phyloP scores from a whole-genome alignment of 208 protist species.

The Crithidia brevicula region DNA sequence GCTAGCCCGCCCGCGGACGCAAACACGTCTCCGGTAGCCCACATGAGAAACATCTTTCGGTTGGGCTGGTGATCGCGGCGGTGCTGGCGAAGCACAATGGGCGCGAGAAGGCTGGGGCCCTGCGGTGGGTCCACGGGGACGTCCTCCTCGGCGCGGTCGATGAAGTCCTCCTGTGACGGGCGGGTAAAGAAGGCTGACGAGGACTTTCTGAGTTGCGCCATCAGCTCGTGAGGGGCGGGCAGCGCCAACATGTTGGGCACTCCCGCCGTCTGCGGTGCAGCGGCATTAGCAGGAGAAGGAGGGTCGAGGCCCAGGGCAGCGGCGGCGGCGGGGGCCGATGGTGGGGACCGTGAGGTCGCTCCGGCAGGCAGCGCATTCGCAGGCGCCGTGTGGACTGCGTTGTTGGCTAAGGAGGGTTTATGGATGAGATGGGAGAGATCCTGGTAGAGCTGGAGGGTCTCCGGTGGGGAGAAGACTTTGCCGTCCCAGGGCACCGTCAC shows the following conservation, averaged over 20 bases:
- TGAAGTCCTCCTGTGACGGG: conserved; percentile 70
- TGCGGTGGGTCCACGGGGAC: conserved; percentile 67
- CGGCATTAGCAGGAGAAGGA: background rate
- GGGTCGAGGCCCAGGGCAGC: background rate
- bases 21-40: conserved; percentile 49
- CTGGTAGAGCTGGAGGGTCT: conserved; percentile 46
- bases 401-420: no score
- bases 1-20: background rate
- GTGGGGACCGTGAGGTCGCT: background rate
- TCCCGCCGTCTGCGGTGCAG: background rate
- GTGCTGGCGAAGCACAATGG: conserved; percentile 67
- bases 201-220: conserved; percentile 29
- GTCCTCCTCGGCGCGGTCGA: conserved; percentile 57
- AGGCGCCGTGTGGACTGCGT: no score
- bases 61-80: conserved; percentile 60
- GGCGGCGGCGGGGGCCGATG: background rate
- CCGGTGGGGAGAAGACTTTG: conserved; percentile 67
- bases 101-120: conserved; percentile 54
- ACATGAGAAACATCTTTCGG: conserved; percentile 79
- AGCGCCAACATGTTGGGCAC: conserved; percentile 13
- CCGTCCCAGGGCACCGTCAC: conserved; percentile 60
- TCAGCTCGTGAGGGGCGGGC: conserved; percentile 17
- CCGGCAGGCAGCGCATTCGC: no score
- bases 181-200: conserved; percentile 64
- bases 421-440: conserved; percentile 11